These are phyloP conservation scores for Elsinoe ampelina DNA, from an alignment of 2,329 filamentous ascomycete species.

Conservation along the genomic window DNA sequence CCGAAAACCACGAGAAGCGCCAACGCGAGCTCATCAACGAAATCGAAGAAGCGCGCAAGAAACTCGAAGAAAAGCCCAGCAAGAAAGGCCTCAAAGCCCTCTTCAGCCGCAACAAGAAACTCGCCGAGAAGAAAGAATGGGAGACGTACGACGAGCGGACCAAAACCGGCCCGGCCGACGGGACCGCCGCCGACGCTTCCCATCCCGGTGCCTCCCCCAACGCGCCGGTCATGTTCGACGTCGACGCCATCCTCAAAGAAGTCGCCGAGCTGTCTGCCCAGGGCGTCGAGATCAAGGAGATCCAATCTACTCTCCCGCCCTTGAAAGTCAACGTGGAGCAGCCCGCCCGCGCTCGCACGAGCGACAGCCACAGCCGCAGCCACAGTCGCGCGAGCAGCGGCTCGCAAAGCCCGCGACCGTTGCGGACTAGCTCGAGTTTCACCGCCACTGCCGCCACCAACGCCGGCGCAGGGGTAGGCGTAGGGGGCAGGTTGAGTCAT, in stretches of 20 bases:
- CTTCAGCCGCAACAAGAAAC: slow-evolving; percentile 74
- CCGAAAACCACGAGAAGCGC: slow-evolving; percentile 77
- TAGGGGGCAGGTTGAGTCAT: slow-evolving; percentile 1
- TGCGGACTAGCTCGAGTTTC: slow-evolving; percentile 32
- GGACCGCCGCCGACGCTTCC: slow-evolving; percentile 34
- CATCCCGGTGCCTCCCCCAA: too few relatives aligned
- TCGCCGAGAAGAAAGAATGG: slow-evolving; percentile 75
- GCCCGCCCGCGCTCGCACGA: slow-evolving; percentile 3
- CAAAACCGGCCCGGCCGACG: slow-evolving; percentile 40
- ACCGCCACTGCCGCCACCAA: background rate
- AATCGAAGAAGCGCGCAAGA: slow-evolving; percentile 85
- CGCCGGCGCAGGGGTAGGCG: too few relatives aligned
- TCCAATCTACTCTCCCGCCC: slow-evolving; percentile 79
- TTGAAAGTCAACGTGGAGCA: slow-evolving; percentile 58
- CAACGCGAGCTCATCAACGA: slow-evolving; percentile 93
- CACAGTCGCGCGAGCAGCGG: background rate
- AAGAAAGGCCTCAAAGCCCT: slow-evolving; percentile 60
- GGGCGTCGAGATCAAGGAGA: slow-evolving; percentile 68
- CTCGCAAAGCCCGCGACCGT: slow-evolving; percentile 25
- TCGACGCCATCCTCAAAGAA: slow-evolving; percentile 73
- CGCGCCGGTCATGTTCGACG: slow-evolving; percentile 69
- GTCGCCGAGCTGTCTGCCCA: slow-evolving; percentile 68
- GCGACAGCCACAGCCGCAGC: background rate
- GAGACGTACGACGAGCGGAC: slow-evolving; percentile 76
- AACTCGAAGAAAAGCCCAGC: slow-evolving; percentile 69